Conservation (phyloP, 176 grass and related monocot species). For the Ensete glaucum region DNA sequence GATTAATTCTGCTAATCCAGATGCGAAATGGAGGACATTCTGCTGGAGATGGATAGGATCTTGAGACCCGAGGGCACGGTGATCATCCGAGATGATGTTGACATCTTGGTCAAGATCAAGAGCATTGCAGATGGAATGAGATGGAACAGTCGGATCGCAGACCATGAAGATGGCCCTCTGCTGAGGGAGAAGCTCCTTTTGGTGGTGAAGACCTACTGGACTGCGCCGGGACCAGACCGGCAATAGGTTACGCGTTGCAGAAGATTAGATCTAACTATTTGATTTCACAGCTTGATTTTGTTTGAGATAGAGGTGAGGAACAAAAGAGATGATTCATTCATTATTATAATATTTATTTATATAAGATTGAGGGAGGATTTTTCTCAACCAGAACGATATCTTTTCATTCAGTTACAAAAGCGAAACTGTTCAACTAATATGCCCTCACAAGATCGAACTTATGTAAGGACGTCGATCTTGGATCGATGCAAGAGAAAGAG, state of each 20-base stretch:
- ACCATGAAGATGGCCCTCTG: conserved; percentile 57
- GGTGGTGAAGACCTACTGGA: conserved; percentile 61
- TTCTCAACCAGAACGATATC: too few relatives aligned
- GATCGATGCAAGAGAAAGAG: too few relatives aligned
- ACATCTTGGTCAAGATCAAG: conserved; percentile 62
- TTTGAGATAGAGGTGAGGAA: too few relatives aligned
- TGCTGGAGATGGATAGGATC: conserved; percentile 73
- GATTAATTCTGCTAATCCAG: not conserved
- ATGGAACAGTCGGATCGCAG: conserved; percentile 59
- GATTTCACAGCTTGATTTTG: too few relatives aligned
- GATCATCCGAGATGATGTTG: conserved; percentile 60
- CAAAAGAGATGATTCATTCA: too few relatives aligned
- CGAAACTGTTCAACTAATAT: too few relatives aligned
- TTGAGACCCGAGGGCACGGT: conserved; percentile 55
- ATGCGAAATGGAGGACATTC: conserved; percentile 34
- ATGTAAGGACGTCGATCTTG: too few relatives aligned
- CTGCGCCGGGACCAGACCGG: conserved; percentile 24
- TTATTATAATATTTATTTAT: too few relatives aligned
- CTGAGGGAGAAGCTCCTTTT: conserved; percentile 58
- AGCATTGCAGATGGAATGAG: conserved; percentile 47
- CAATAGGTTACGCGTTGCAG: not conserved
- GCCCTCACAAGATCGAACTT: too few relatives aligned
- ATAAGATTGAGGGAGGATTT: too few relatives aligned
- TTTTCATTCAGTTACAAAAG: too few relatives aligned
- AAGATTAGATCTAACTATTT: too few relatives aligned